Conservation (phyloP, 139 green algal species). For the Tetraselmis chui region DNA sequence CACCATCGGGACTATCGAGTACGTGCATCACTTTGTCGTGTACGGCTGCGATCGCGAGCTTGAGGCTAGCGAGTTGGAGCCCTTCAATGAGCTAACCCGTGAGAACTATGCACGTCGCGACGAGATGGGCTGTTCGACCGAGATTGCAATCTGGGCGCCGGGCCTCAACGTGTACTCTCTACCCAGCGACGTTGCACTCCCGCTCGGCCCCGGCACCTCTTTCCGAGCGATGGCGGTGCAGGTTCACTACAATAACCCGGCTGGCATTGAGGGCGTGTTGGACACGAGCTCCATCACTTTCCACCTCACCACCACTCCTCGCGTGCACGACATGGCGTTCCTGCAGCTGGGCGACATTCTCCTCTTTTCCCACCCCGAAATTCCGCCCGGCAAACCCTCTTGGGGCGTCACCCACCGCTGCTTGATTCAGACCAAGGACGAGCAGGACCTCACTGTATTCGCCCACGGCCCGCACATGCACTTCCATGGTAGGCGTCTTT, state of each 20-base stretch:
- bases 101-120: neutral
- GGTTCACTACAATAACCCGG: slow-evolving; percentile 10
- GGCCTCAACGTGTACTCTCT: neutral
- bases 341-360: neutral
- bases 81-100: neutral
- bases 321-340: neutral
- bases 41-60: neutral
- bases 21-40: slow-evolving; percentile 3
- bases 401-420: neutral
- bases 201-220: neutral
- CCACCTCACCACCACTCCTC: neutral
- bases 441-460: neutral
- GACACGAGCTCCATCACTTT: neutral
- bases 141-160: slow-evolving; percentile 1
- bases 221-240: neutral
- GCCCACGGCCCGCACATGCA: neutral
- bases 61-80: neutral
- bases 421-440: neutral
- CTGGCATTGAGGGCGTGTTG: neutral
- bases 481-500: neutral
- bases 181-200: neutral
- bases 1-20: neutral
- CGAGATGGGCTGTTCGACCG: neutral
- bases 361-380: neutral
- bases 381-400: neutral